Percentiles rank a stretch among this genome's conserved stretches.
phyloP scores from a whole-genome alignment of 164 flowering plant species.

The Euptelea pleiosperma region DNA sequence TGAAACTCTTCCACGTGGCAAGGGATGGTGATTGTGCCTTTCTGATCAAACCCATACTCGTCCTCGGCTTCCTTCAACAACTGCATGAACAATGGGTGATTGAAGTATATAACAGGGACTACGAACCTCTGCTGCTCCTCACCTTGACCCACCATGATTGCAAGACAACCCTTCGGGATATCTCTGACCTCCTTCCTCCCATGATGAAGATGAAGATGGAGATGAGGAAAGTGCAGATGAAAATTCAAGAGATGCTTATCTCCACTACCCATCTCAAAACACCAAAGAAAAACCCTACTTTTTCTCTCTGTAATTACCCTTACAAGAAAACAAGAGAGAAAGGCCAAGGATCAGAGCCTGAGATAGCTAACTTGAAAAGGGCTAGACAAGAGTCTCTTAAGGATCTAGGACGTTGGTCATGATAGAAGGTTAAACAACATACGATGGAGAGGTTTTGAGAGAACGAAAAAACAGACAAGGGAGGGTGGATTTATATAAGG shows the following conservation, averaged over 20 bases:
- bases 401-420: constrained; percentile 75
- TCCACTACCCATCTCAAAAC: constrained; percentile 10
- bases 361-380: constrained; percentile 58
- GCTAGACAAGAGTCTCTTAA: constrained; percentile 48
- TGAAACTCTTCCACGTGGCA: constrained; percentile 69
- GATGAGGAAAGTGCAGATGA: constrained; percentile 41
- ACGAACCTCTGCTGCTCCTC: constrained; percentile 63
- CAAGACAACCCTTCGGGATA: constrained; percentile 68
- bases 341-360: constrained; percentile 75
- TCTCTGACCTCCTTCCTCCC: constrained; percentile 31
- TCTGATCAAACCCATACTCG: constrained; percentile 76
- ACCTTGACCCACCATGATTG: constrained; percentile 62
- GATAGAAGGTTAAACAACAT: too few relatives aligned
- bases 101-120: constrained; percentile 64
- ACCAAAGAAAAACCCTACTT: neutral
- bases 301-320: neutral
- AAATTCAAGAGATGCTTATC: constrained; percentile 32
- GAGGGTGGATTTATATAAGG: too few relatives aligned
- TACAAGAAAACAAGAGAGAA: constrained; percentile 38
- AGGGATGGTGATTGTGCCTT: constrained; percentile 70
- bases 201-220: constrained; percentile 33
- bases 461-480: too few relatives aligned
- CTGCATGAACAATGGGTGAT: constrained; percentile 70
- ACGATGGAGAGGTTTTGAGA: too few relatives aligned
- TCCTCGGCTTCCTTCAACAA: constrained; percentile 76